Conservation (phyloP, 768 basidiomycete genomes). For the Suillus plorans region DNA sequence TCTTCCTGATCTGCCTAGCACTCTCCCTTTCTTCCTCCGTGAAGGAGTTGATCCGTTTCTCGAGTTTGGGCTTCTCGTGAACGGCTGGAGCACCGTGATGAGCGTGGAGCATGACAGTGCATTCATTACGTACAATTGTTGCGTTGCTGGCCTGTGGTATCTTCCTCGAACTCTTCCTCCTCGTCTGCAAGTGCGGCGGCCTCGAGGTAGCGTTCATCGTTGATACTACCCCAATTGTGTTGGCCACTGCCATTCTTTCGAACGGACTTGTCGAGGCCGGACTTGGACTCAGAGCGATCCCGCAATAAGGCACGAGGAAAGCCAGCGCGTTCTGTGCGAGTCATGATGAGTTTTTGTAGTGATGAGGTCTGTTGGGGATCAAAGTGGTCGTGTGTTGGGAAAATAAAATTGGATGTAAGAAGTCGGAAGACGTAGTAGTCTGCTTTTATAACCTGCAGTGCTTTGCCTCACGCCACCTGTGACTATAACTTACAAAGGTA, state of each 20-base stretch:
- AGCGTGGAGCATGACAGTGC: slow-evolving; percentile 1
- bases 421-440: not conserved
- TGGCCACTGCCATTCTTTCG: slow-evolving; percentile 80
- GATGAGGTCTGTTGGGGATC: slow-evolving; percentile 4
- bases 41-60: slow-evolving; percentile 42
- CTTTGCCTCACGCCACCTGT: slow-evolving; percentile 8
- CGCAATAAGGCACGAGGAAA: slow-evolving; percentile 70
- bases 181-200: slow-evolving; percentile 59
- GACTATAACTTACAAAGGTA: slow-evolving; percentile 1
- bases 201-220: slow-evolving; percentile 63
- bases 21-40: slow-evolving; percentile 65
- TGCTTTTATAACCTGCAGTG: slow-evolving; percentile 21
- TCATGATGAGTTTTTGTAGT: slow-evolving; percentile 48
- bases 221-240: slow-evolving; percentile 83
- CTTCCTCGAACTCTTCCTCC: slow-evolving; percentile 39
- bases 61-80: slow-evolving; percentile 28
- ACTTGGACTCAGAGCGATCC: slow-evolving; percentile 79
- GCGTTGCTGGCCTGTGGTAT: slow-evolving; percentile 17
- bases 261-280: slow-evolving; percentile 67
- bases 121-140: slow-evolving; percentile 3
- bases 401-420: not conserved
- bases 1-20: slow-evolving; percentile 70
- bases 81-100: slow-evolving; percentile 14
- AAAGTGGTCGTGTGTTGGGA: not conserved
- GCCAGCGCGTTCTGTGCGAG: slow-evolving; percentile 73